phyloP scores from a whole-genome alignment of 169 alveolate genomes.

The Cryptosporidium viatorum region DNA sequence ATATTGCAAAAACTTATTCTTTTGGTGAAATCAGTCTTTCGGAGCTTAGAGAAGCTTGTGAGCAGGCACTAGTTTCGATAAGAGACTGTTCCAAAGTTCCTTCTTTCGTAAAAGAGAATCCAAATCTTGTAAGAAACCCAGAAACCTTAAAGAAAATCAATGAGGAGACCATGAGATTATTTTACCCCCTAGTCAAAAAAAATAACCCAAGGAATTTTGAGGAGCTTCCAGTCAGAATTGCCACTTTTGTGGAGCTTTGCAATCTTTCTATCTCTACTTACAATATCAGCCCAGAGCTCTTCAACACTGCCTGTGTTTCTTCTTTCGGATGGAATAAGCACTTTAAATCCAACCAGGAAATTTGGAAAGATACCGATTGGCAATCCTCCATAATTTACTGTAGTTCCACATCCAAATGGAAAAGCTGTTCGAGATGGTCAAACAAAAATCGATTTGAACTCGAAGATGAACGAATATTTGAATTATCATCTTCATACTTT shows the following conservation, averaged over 20 bases:
- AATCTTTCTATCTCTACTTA: constrained; percentile 44
- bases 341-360: constrained; percentile 3
- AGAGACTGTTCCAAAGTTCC: constrained; percentile 23
- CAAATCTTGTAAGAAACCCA: neutral
- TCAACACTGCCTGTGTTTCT: constrained; percentile 59
- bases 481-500: neutral
- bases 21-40: neutral
- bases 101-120: constrained; percentile 3
- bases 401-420: constrained; percentile 54
- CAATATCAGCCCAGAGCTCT: constrained; percentile 20
- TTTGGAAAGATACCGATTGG: constrained; percentile 27
- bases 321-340: constrained; percentile 49
- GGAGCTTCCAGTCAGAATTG: constrained; percentile 48
- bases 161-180: constrained; percentile 44
- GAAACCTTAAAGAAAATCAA: constrained; percentile 6
- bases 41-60: constrained; percentile 36
- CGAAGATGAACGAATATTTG: neutral
- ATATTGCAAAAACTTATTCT: constrained; percentile 19
- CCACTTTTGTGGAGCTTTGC: constrained; percentile 66
- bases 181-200: constrained; percentile 35
- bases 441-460: neutral
- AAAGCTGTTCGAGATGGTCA: constrained; percentile 28
- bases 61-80: constrained; percentile 5
- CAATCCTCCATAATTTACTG: constrained; percentile 32
- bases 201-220: constrained; percentile 2